phyloP scores from a whole-genome alignment of 2,329 filamentous ascomycete species.

The Talaromyces atroroseus region DNA sequence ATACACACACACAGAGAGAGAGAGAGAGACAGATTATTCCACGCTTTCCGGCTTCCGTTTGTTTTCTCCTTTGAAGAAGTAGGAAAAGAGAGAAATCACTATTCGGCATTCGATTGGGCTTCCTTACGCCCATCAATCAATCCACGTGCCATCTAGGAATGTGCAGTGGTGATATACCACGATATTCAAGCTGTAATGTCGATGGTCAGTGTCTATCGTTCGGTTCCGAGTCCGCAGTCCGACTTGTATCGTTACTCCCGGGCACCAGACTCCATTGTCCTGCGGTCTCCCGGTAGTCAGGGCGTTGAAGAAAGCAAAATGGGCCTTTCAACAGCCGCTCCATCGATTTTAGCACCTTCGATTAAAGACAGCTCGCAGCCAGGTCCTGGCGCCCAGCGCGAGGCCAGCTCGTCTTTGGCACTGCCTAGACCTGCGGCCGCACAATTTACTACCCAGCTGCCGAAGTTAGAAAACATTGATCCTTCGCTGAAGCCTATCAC shows the following conservation, averaged over 20 bases:
- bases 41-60: neutral
- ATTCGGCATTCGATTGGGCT: neutral
- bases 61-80: neutral
- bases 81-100: neutral
- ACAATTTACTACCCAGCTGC: neutral
- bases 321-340: constrained; percentile 1
- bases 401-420: neutral
- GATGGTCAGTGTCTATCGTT: constrained; percentile 10
- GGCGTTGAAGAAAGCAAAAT: constrained; percentile 7
- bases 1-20: no score
- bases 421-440: neutral
- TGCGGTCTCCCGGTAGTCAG: neutral
- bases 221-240: constrained; percentile 8
- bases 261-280: neutral
- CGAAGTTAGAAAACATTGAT: neutral
- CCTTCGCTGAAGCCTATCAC: neutral
- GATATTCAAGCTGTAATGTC: constrained; percentile 8
- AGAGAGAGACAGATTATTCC: neutral
- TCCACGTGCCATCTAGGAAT: neutral
- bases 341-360: constrained; percentile 2
- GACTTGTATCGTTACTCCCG: constrained; percentile 8
- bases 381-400: neutral
- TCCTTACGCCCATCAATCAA: neutral
- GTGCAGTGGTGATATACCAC: neutral
- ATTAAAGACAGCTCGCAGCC: neutral